phyloP scores from a whole-genome alignment of 768 basidiomycete species.

The Phylloporus sp. region DNA sequence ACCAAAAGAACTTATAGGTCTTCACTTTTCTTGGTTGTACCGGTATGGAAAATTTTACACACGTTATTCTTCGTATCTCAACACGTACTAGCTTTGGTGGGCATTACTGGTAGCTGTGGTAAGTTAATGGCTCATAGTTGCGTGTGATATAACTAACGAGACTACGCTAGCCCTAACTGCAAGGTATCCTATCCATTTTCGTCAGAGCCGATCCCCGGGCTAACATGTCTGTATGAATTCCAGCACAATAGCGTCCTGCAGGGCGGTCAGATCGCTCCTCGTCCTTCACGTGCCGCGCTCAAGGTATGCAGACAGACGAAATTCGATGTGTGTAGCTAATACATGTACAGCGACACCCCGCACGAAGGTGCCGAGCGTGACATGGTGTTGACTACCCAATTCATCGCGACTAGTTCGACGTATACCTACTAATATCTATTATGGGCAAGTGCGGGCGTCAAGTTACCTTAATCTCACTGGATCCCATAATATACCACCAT shows the following conservation, averaged over 20 bases:
- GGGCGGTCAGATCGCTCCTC: conserved; percentile 15
- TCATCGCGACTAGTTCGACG: neutral
- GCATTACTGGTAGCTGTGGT: conserved; percentile 4
- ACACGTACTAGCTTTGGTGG: conserved; percentile 2
- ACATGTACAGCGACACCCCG: neutral
- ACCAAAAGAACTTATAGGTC: neutral
- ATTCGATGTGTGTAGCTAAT: neutral
- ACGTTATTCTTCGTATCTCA: neutral
- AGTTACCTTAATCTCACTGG: neutral
- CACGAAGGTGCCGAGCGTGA: neutral
- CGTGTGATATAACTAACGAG: neutral
- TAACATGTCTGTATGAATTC: neutral
- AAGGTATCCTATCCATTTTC: conserved; percentile 1
- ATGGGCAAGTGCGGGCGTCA: neutral
- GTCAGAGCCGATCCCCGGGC: neutral
- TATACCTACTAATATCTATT: conserved; percentile 24
- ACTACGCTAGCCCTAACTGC: conserved; percentile 3
- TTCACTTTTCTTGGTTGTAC: conserved; percentile 7
- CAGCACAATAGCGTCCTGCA: conserved; percentile 13
- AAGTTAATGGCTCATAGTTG: neutral
- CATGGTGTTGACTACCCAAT: conserved; percentile 4
- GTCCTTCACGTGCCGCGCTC: neutral
- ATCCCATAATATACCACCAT: neutral
- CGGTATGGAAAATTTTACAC: conserved; percentile 1
- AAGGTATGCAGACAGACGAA: neutral